Percentiles rank a stretch among this genome's conserved stretches.
Evolutionary conservation across 305 asterid species (phyloP).

Genomic region (Rubia balearica): DNA sequence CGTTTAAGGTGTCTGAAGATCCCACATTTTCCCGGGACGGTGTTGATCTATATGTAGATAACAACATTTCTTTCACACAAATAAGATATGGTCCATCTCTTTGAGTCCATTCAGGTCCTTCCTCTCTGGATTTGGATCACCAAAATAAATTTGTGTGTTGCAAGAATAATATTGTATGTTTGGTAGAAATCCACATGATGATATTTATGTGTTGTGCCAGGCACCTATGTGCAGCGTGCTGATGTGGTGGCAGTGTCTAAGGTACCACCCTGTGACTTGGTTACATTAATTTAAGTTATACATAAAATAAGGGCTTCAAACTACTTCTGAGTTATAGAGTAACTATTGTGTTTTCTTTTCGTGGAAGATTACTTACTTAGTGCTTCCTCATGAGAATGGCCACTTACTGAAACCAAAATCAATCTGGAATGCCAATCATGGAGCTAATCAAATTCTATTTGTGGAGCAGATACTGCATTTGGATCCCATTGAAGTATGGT

Average conservation of each 20-base stretch:
- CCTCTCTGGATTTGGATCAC: constrained; percentile 6
- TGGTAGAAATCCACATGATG: constrained; percentile 8
- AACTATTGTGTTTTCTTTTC: constrained; percentile 20
- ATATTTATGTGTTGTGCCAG: constrained; percentile 40
- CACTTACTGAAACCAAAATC: constrained; percentile 62
- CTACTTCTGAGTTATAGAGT: constrained; percentile 13
- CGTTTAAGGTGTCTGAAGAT: constrained; percentile 67
- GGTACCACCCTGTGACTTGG: constrained; percentile 30
- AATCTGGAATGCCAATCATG: constrained; percentile 76
- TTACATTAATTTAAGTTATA: not conserved
- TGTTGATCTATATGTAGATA: constrained; percentile 75
- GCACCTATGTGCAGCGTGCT: constrained; percentile 52
- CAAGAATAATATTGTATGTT: not conserved
- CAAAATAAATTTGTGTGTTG: not conserved
- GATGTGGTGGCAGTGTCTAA: constrained; percentile 83
- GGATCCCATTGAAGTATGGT: constrained; percentile 78
- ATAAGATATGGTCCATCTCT: constrained; percentile 34
- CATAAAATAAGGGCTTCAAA: not conserved
- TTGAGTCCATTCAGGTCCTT: constrained; percentile 7
- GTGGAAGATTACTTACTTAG: constrained; percentile 80
- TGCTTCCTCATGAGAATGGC: constrained; percentile 62
- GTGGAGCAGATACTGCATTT: constrained; percentile 75
- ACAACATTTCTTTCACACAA: constrained; percentile 63
- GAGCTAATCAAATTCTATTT: constrained; percentile 53
- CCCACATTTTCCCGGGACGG: constrained; percentile 66